Evolutionary conservation across 2,329 filamentous ascomycete genomes (phyloP), one percentile per base, ranked within the genome.

Genomic region (Diaporthe citrichinensis): DNA sequence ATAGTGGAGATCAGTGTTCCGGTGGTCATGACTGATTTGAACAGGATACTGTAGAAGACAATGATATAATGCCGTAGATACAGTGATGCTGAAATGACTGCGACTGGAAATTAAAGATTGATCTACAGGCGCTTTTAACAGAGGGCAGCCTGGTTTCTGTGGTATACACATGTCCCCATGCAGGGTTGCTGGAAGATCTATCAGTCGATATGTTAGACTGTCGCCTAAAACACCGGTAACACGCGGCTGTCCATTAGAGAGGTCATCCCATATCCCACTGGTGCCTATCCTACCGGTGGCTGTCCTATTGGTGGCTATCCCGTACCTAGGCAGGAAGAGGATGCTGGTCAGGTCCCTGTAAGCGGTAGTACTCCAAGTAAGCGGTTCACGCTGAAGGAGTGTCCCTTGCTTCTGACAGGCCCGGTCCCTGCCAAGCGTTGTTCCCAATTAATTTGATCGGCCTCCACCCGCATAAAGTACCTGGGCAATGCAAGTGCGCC

Each of bases 391-490:
- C 61, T 34, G 28, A 31, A 20, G 28, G 28, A 17, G 31, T 31
- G 28, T 34, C 34, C 59, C 65, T 23, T 41, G 65, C 49, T 55
- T 55, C 65, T 69, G 65, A 69, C 65, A 69, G 49, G 65, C 46
- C 46, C 15, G 65, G 65, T 55, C 65, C 65, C 65, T 69, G 65
- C 65, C 65, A 69, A 69, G 65, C 49, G 49, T 20, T 39, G 65
- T 69, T 69, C 65, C 65, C 65, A 69, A 55, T 69, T 69, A 55
- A 69, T 69, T 41, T 41, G 65, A 69, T 55, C 65, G n/a, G 49
- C 65, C 49, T 28, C 34, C 65, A 55, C 65, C 49, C n/a, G 65
- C 65, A 68, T 68, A 20, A 39, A 68, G 41, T 51, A 23, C 39
- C 59, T 65, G 39, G n/a, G 36, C 36, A 41, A 57, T 31, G 25